Base-by-base conservation (phyloP, 768 basidiomycete species). In the Rickenella mellea region DNA sequence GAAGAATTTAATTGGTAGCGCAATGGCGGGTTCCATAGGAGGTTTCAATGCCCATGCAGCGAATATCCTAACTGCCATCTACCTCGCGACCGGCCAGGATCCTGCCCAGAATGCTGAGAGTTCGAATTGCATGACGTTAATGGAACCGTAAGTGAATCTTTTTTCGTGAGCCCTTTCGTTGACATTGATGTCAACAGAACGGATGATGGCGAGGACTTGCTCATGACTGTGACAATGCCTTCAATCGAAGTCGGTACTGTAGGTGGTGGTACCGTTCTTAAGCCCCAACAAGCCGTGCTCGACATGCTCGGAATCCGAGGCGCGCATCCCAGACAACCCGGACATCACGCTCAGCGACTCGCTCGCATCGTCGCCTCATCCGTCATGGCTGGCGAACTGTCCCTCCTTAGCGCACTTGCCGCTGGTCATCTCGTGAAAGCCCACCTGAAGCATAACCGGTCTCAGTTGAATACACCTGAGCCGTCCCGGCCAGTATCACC, bases 81-180 rank as follows among this genome's bases (percentile, higher is more conserved):
- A 83, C 68, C 67, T 99, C 49, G 96, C 96, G 12, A 94, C 92
- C 29, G 96, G 96, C 14, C 96, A 99, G 64, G 96, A 99, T 56
- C 96, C 96, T 2, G 96, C 96, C 5, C 96, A 99, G 70, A 97
- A 97, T 60, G 94, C 98, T 21, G 96, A 94, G 69, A 93, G 89
- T 44, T 94, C 92, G 28, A 93, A 90, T 59, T 99, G 96, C 63
- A 94, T 99, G 70, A 99, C 96, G 1, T 67, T 97, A 35, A 98
- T 99, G 94, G 96, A 99, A 62, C 81, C 92, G 85, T 96, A 60
- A 62, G 89, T 86, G 51, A 42, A 32, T 44, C 26, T 33, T 32
- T 40, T 50, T 27, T 14, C 37, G 17, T 46, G 25, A 36, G 27
- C 15, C 39, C 41, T 31, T 10, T 28, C 41, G 22, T 42, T 48